Evolutionary conservation across 805 yeast species (phyloP).

Genomic region (Pachysolen tannophilus): DNA sequence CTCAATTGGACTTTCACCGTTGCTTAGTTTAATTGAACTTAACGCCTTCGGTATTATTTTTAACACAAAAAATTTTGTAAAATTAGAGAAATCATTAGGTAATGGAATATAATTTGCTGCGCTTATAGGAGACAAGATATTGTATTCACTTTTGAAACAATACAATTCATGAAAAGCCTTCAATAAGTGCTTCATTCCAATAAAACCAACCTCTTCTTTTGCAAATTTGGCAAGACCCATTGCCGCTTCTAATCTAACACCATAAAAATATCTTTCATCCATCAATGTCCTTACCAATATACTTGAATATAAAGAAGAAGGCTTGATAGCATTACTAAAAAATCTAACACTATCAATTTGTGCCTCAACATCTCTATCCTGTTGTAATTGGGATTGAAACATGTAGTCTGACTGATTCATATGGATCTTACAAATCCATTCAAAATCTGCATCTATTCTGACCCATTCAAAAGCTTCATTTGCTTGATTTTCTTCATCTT

Average conservation of each 20-base stretch:
- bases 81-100: slow-evolving; percentile 74
- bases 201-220: slow-evolving; percentile 46
- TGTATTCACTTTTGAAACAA: slow-evolving; percentile 52
- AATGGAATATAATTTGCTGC: slow-evolving; percentile 51
- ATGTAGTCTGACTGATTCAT: slow-evolving; percentile 90
- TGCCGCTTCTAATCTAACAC: slow-evolving; percentile 84
- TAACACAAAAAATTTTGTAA: slow-evolving; percentile 60
- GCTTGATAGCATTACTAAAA: slow-evolving; percentile 55
- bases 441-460: slow-evolving; percentile 94
- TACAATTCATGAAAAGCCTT: slow-evolving; percentile 60
- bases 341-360: slow-evolving; percentile 76
- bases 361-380: slow-evolving; percentile 94
- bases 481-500: slow-evolving; percentile 58
- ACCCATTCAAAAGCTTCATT: slow-evolving; percentile 97
- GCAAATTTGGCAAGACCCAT: slow-evolving; percentile 66
- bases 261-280: slow-evolving; percentile 83
- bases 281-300: slow-evolving; percentile 70
- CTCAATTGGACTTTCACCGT: slow-evolving; percentile 47
- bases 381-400: slow-evolving; percentile 89
- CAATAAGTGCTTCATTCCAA: slow-evolving; percentile 68
- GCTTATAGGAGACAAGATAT: slow-evolving; percentile 20
- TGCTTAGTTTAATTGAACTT: slow-evolving; percentile 52
- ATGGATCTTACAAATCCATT: slow-evolving; percentile 82
- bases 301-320: slow-evolving; percentile 62
- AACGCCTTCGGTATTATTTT: slow-evolving; percentile 60